A percentile compares a stretch with the other conserved stretches of the same genome.
Evolutionary conservation across 768 basidiomycete genomes (phyloP).

Genomic region (Tephrocybe sp.): DNA sequence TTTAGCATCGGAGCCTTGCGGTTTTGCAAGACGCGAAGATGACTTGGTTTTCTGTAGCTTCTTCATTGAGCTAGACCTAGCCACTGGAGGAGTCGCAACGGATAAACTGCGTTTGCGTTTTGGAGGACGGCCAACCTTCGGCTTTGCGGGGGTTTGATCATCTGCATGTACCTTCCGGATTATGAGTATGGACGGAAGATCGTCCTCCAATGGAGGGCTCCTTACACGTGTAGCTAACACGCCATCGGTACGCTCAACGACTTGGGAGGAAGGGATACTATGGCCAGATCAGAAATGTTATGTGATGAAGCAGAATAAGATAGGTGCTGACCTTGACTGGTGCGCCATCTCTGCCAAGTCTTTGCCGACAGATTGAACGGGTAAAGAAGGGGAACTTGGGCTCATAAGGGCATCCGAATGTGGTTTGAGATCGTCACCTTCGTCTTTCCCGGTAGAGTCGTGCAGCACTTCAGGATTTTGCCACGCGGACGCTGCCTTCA

Average conservation of each 20-base stretch:
- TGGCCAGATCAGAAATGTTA: background rate
- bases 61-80: constrained; percentile 9
- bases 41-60: constrained; percentile 9
- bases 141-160: constrained; percentile 8
- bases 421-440: constrained; percentile 36
- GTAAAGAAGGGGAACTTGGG: background rate
- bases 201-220: constrained; percentile 7
- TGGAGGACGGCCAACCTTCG: constrained; percentile 3
- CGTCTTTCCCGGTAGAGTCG: constrained; percentile 29
- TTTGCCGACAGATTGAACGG: no score
- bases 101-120: constrained; percentile 25
- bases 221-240: constrained; percentile 7
- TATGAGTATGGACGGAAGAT: constrained; percentile 33
- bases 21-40: constrained; percentile 9
- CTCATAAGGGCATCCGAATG: constrained; percentile 24
- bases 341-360: no score
- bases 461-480: background rate
- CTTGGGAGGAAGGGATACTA: constrained; percentile 12
- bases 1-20: constrained; percentile 10
- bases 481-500: no score
- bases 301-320: background rate
- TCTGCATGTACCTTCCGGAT: constrained; percentile 14
- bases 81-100: background rate
- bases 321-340: constrained; percentile 10
- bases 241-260: background rate